Conservation (phyloP, 2,329 filamentous ascomycete genomes). For the Aspergillus tanneri region DNA sequence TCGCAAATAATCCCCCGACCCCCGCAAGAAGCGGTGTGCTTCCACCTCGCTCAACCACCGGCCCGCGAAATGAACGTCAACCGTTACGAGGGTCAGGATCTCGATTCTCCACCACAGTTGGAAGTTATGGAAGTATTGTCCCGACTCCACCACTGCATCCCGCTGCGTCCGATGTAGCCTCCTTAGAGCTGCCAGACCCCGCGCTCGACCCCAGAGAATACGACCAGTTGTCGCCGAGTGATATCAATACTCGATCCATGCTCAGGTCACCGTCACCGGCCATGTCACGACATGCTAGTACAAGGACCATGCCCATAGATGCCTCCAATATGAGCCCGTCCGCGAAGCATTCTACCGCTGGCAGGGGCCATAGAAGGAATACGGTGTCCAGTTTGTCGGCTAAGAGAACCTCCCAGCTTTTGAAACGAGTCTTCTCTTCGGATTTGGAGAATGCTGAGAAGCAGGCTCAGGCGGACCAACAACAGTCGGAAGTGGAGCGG, state of each 20-base stretch:
- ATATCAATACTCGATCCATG: conserved; percentile 15
- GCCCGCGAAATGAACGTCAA: conserved; percentile 39
- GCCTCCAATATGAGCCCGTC: conserved; percentile 10
- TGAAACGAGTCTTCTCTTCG: conserved; percentile 43
- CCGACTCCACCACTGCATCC: conserved; percentile 50
- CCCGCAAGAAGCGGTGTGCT: conserved; percentile 22
- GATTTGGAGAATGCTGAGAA: conserved; percentile 42
- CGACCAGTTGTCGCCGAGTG: conserved; percentile 19
- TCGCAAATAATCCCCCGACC: conserved; percentile 14
- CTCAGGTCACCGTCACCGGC: conserved; percentile 28
- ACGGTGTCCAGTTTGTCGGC: conserved; percentile 28
- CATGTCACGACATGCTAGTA: conserved; percentile 20
- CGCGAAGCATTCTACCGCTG: conserved; percentile 6
- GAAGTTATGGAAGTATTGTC: conserved; percentile 64
- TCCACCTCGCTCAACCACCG: conserved; percentile 36
- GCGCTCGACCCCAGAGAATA: conserved; percentile 51
- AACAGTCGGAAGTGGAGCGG: conserved; percentile 63
- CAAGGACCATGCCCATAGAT: conserved; percentile 7
- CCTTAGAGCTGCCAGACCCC: conserved; percentile 62
- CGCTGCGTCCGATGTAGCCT: conserved; percentile 44
- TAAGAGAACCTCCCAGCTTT: conserved; percentile 27
- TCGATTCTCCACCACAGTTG: conserved; percentile 40
- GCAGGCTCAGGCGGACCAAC: conserved; percentile 55
- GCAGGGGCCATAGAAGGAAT: conserved; percentile 21
- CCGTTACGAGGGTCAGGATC: conserved; percentile 36